A percentile compares a stretch with the other conserved stretches of the same genome.
Evolutionary conservation across 108 stramenopile species (phyloP).

Genomic region (Bacterosira constricta): DNA sequence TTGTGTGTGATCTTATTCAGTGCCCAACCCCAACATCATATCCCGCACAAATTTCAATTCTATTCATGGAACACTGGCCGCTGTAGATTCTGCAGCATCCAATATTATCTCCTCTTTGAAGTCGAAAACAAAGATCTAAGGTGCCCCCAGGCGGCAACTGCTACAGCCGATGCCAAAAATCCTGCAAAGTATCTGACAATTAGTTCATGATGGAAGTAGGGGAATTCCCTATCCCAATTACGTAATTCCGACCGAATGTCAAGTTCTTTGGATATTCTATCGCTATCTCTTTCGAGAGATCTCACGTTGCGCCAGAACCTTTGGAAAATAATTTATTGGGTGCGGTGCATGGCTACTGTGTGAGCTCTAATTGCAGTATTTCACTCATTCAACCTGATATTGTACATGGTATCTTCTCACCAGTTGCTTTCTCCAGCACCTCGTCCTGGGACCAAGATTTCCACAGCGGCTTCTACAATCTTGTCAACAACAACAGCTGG

Average conservation of each 20-base stretch:
- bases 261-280: conserved; percentile 62
- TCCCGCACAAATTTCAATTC: no score
- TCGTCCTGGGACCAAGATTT: conserved; percentile 71
- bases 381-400: not conserved
- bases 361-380: no score
- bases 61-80: no score
- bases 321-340: not conserved
- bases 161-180: conserved; percentile 63
- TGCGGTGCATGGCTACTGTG: no score
- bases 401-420: conserved; percentile 8
- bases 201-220: conserved; percentile 84
- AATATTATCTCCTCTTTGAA: conserved; percentile 10
- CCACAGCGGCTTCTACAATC: conserved; percentile 60
- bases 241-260: conserved; percentile 73
- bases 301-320: conserved; percentile 35
- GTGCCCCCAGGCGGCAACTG: conserved; percentile 46
- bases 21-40: no score
- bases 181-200: conserved; percentile 74
- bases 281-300: conserved; percentile 36
- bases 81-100: no score
- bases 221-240: conserved; percentile 77
- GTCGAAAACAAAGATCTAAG: conserved; percentile 27
- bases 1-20: no score
- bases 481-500: conserved; percentile 79
- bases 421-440: conserved; percentile 77